A percentile compares a stretch with the other conserved stretches of the same genome.
These are phyloP conservation scores for Metroxylon sagu DNA, from an alignment of 176 grass and related monocot genomes.

Conservation along the genomic window DNA sequence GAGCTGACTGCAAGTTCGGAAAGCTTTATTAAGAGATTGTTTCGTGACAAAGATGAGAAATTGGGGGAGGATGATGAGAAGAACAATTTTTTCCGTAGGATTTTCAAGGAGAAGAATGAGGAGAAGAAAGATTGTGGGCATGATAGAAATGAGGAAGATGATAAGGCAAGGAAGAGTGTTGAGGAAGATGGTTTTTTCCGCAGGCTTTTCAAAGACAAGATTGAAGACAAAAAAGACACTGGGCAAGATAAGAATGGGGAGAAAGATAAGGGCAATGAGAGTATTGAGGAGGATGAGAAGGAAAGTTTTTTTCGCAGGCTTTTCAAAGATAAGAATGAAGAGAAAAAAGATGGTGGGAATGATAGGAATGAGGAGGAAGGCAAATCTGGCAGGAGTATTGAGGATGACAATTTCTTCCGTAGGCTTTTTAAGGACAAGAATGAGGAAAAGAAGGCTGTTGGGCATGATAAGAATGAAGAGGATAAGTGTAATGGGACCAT, in stretches of 20 bases:
- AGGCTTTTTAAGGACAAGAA: slow-evolving; percentile 90
- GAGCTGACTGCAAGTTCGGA: slow-evolving; percentile 55
- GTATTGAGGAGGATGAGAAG: slow-evolving; percentile 65
- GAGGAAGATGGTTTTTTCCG: too few relatives aligned
- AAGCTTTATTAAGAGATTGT: slow-evolving; percentile 55
- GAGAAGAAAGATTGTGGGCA: slow-evolving; percentile 53
- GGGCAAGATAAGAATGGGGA: too few relatives aligned
- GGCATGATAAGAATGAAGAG: slow-evolving; percentile 43
- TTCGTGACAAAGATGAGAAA: slow-evolving; percentile 60
- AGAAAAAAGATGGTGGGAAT: slow-evolving; percentile 34
- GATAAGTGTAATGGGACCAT: too few relatives aligned
- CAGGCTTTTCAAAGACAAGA: too few relatives aligned
- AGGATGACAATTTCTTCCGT: slow-evolving; percentile 64
- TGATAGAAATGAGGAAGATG: slow-evolving; percentile 29
- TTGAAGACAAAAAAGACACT: too few relatives aligned
- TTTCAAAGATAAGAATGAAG: slow-evolving; percentile 73
- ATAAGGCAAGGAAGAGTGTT: too few relatives aligned
- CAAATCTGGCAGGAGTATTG: slow-evolving; percentile 15
- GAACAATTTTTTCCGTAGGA: slow-evolving; percentile 73
- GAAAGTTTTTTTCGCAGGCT: slow-evolving; percentile 81
- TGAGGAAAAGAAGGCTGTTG: slow-evolving; percentile 72
- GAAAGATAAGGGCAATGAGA: slow-evolving; percentile 39
- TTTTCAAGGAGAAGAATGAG: slow-evolving; percentile 95
- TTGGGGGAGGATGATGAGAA: slow-evolving; percentile 64
- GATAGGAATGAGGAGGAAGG: slow-evolving; percentile 37